These are phyloP conservation scores for Colletotrichum tofieldiae DNA, from an alignment of 2,329 filamentous ascomycete species.

Conservation along the genomic window DNA sequence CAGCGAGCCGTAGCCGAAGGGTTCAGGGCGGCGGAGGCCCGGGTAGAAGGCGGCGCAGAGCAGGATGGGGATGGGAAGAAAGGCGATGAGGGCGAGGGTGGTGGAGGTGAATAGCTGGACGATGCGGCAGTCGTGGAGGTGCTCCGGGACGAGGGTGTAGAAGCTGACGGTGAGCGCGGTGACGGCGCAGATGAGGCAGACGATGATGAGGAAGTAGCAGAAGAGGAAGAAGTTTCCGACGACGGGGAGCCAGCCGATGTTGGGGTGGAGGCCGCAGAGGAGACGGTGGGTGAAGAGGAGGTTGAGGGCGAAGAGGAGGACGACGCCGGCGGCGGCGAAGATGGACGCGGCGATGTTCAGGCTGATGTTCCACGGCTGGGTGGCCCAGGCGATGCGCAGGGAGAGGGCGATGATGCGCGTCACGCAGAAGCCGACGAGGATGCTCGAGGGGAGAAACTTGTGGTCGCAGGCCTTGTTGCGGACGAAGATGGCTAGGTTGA, in stretches of 20 bases:
- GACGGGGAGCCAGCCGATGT: slow-evolving; percentile 76
- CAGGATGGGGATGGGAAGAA: slow-evolving; percentile 74
- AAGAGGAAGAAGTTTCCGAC: slow-evolving; percentile 68
- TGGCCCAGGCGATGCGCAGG: slow-evolving; percentile 69
- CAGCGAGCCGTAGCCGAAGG: slow-evolving; percentile 75
- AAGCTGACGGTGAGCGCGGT: slow-evolving; percentile 74
- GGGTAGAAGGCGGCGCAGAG: slow-evolving; percentile 54
- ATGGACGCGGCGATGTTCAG: slow-evolving; percentile 75
- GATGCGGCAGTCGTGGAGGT: slow-evolving; percentile 68
- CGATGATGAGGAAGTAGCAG: slow-evolving; percentile 71
- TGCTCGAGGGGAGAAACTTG: slow-evolving; percentile 73
- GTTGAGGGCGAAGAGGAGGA: slow-evolving; percentile 85
- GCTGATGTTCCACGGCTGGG: slow-evolving; percentile 54
- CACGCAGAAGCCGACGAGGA: slow-evolving; percentile 73
- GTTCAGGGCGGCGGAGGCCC: slow-evolving; percentile 62
- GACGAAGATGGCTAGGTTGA: slow-evolving; percentile 73
- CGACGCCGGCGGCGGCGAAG: slow-evolving; percentile 80
- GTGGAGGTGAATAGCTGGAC: slow-evolving; percentile 78
- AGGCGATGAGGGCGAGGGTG: slow-evolving; percentile 73
- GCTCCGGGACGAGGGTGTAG: slow-evolving; percentile 73
- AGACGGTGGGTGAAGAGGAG: slow-evolving; percentile 84
- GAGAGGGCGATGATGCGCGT: slow-evolving; percentile 67
- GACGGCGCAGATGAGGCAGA: slow-evolving; percentile 78
- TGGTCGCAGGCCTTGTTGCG: slow-evolving; percentile 64
- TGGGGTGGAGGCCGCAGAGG: slow-evolving; percentile 80